These are phyloP conservation scores for Amanita thiersii DNA, from an alignment of 768 basidiomycete species.

Conservation along the genomic window DNA sequence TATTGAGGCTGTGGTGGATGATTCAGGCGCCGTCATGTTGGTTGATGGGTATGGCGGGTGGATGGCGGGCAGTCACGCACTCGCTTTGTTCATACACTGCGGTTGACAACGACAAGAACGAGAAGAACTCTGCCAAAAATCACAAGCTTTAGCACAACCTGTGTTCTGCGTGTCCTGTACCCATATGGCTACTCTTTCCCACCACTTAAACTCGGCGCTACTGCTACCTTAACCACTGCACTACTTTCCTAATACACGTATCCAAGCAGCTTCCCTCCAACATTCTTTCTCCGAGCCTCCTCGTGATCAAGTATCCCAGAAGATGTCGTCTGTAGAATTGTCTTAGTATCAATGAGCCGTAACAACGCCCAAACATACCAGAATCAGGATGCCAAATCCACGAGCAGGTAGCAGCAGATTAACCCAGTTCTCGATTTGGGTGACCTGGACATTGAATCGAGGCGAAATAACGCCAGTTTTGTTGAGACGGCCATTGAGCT, in stretches of 20 bases:
- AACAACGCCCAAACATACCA: conserved; percentile 41
- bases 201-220: too few species aligned
- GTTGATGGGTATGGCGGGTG: background rate
- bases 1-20: conserved; percentile 12
- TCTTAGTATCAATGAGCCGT: background rate
- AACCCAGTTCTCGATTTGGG: conserved; percentile 93
- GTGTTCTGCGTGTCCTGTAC: background rate
- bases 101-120: background rate
- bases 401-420: conserved; percentile 93
- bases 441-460: conserved; percentile 92
- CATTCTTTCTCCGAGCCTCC: conserved; percentile 96
- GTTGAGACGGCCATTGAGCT: conserved; percentile 97
- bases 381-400: conserved; percentile 94
- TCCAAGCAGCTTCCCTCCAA: conserved; percentile 91
- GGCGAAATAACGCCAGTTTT: conserved; percentile 99
- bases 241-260: conserved; percentile 89
- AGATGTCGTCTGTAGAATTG: conserved; percentile 69
- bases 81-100: background rate
- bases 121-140: too few species aligned
- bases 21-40: conserved; percentile 17
- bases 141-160: background rate
- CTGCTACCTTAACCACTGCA: too few species aligned
- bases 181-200: background rate
- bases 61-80: background rate
- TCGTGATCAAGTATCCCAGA: conserved; percentile 99